Evolutionary conservation across 2,329 filamentous ascomycete genomes (phyloP), one percentile per base, ranked within the genome.

Genomic region (Colletotrichum sidae): DNA sequence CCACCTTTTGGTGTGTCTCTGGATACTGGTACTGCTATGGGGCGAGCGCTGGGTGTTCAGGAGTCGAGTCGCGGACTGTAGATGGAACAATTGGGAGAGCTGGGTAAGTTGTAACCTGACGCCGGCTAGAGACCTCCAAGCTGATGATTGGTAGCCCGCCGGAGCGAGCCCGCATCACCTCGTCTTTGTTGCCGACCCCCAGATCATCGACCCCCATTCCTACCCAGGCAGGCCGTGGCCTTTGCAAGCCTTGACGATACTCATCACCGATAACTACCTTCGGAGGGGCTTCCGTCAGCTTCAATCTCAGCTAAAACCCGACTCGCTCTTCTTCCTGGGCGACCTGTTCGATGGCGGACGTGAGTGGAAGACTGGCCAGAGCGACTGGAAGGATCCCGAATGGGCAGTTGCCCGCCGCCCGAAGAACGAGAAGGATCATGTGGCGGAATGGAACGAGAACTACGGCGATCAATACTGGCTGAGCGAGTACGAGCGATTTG

Each of bases 341-440:
- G 96, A 99, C 74, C 81, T 99, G 1, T 97, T 99, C 72, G 96
- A 99, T 74, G 96, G 96, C 4, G 96, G 96, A 8, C 87, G 96
- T 70, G 96, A 99, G 81, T 99, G 96, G 96, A 91, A 90, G 70
- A 95, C 94, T 11, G 81, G 78, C 2, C 83, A 83, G 33, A 90
- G 87, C 47, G 77, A 83, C 50, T 88, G 88, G 56, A 78, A 83
- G 33, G 88, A 90, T 68, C 86, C 86, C 1, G 80, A 81, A 68
- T 90, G 88, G 88, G 83, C 84, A 25, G 78, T 78, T 37, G 79
- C 78, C 4, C 81, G 83, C 45, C 79, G 84, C 17, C 85, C 87
- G 2, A 77, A 79, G 7, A 75, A 80, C 42, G 88, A 90, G 73
- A 76, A 82, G 69, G 80, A 81, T 46, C 80, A 81, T 67, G 75